phyloP scores from a whole-genome alignment of 2,329 filamentous ascomycete species.

The Davidsoniella eucalypti region DNA sequence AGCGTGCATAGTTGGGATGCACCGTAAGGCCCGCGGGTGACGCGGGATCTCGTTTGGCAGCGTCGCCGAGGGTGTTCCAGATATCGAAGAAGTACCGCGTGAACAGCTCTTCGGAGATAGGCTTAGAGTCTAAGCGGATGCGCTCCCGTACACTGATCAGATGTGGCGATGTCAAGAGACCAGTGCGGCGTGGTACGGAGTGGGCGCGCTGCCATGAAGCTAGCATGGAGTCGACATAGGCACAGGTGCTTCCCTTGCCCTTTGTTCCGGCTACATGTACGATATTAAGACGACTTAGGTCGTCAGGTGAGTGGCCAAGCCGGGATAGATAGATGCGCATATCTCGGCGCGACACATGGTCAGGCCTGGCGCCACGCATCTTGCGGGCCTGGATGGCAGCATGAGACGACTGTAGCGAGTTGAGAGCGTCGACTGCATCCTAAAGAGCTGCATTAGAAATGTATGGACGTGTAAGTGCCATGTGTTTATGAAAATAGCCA shows the following conservation, averaged over 20 bases:
- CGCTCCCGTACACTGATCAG: constrained; percentile 51
- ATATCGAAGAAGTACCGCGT: constrained; percentile 52
- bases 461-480: neutral
- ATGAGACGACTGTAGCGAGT: constrained; percentile 81
- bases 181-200: constrained; percentile 29
- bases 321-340: constrained; percentile 63
- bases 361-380: constrained; percentile 55
- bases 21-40: constrained; percentile 13
- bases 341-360: constrained; percentile 54
- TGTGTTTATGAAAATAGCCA: neutral
- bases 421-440: constrained; percentile 76
- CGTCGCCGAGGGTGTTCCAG: constrained; percentile 37
- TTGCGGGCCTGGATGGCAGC: constrained; percentile 62
- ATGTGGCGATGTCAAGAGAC: constrained; percentile 54
- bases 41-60: constrained; percentile 19
- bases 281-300: constrained; percentile 45
- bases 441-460: constrained; percentile 21
- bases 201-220: constrained; percentile 27
- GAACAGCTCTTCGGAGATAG: constrained; percentile 42
- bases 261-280: constrained; percentile 62
- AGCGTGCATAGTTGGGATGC: constrained; percentile 43
- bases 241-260: constrained; percentile 59
- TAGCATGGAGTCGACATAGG: constrained; percentile 48
- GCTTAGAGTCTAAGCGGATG: constrained; percentile 43
- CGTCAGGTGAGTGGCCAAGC: constrained; percentile 53